Evolutionary conservation across 345 rosid species (phyloP), one percentile per base, ranked within the genome.

Genomic region (Eucalyptus curtisii): DNA sequence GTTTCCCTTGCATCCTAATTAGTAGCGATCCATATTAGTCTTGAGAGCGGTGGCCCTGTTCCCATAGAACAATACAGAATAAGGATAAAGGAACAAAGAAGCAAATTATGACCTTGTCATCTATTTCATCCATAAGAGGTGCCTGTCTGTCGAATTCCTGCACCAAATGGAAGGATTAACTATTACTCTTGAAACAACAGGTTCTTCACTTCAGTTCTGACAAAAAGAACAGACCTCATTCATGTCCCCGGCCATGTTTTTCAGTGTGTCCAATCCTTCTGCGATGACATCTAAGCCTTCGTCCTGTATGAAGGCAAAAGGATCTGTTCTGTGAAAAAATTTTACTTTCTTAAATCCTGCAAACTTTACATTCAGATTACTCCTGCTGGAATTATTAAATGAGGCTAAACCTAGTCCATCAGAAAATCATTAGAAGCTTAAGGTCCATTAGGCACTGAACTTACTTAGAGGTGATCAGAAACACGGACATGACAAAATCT

Each of bases 101-200:
- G 50, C 44, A 37, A 22, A n/a, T 16, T 42, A 44, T 42, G 52
- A 93, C 98, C 98, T 96, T 95, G 24, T 93, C 93, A 89, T 95
- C 98, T 47, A 94, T 95, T 92, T 96, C 97, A 90, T 96, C 97
- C 95, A 93, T 93, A 89, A 96, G 79, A 53, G 95, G 95, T 71
- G 91, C 92, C 89, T 95, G 96, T 85, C 95, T 90, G 92, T 95
- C 96, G 50, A 95, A 2, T 90, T 95, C 98, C 98, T 95, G 93
- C 90, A 89, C 88, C 89, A 49, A 55, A 7, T 20, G 33, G 85
- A 14, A 37, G 55, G 52, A 47, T 53, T n/a, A 87, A 53, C 80
- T 25, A 42, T 64, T 22, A 87, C 33, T 57, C 64, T 42, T 16
- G 61, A 48, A 37, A 44, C 48, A 37, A 53, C 37, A 53, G 66